A percentile compares a stretch with the other conserved stretches of the same genome.
These are phyloP conservation scores for Tricholoma hemisulphureum DNA, from an alignment of 768 basidiomycete species.

Conservation along the genomic window DNA sequence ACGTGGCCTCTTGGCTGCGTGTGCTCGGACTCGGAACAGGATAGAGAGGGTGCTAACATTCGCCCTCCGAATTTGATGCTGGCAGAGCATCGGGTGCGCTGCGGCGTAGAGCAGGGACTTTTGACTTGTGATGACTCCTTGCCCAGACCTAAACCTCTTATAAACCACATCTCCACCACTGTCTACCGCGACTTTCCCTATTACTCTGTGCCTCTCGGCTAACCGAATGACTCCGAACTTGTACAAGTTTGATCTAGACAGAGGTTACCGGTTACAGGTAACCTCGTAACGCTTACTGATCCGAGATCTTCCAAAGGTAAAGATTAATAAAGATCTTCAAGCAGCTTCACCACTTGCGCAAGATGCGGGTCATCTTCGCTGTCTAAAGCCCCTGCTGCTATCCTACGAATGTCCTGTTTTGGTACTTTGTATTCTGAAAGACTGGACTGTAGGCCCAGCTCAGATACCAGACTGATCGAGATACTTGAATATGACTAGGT, in stretches of 20 bases:
- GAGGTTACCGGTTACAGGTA: neutral
- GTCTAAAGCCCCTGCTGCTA: slow-evolving; percentile 52
- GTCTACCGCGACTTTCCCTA: neutral
- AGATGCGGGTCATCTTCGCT: slow-evolving; percentile 37
- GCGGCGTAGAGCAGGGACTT: neutral
- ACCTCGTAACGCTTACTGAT: neutral
- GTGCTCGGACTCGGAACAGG: slow-evolving; percentile 1
- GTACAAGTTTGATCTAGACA: neutral
- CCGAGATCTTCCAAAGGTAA: slow-evolving; percentile 1
- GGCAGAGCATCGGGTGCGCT: slow-evolving; percentile 11
- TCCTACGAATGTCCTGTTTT: slow-evolving; percentile 46
- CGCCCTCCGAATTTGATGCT: slow-evolving; percentile 16
- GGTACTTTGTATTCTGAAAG: slow-evolving; percentile 67
- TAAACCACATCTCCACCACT: neutral
- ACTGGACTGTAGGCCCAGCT: slow-evolving; percentile 57
- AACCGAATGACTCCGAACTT: neutral
- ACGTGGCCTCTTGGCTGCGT: slow-evolving; percentile 12
- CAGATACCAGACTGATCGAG: slow-evolving; percentile 50
- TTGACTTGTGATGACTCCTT: slow-evolving; percentile 5
- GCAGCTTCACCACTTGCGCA: slow-evolving; percentile 45
- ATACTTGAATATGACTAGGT: neutral
- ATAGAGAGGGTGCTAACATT: slow-evolving; percentile 7
- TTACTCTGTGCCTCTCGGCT: neutral
- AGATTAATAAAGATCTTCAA: slow-evolving; percentile 45
- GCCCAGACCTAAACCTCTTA: slow-evolving; percentile 8